Percentiles rank a stretch among this genome's conserved stretches.
These are phyloP conservation scores for Pythium oligandrum DNA, from an alignment of 352 stramenopile genomes.

Conservation along the genomic window DNA sequence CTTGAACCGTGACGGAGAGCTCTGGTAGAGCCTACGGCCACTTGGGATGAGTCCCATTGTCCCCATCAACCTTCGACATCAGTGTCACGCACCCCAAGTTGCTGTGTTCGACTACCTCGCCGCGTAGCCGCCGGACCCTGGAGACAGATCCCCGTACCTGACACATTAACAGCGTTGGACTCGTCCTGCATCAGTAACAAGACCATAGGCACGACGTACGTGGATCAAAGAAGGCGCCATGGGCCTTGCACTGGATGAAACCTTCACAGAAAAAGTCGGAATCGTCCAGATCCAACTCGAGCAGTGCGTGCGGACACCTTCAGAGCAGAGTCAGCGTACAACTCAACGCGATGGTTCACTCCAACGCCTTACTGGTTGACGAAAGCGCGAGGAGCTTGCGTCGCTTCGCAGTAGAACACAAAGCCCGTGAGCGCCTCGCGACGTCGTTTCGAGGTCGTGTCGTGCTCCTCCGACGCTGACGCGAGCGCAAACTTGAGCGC, in stretches of 20 bases:
- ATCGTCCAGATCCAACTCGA: slow-evolving; percentile 78
- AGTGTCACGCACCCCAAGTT: slow-evolving; percentile 6
- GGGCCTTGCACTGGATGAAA: slow-evolving; percentile 78
- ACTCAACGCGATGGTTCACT: background rate
- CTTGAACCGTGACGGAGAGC: slow-evolving; percentile 13
- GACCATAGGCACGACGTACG: slow-evolving; percentile 10
- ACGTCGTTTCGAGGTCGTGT: slow-evolving; percentile 10
- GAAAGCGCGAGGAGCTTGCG: slow-evolving; percentile 42
- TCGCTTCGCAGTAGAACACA: slow-evolving; percentile 51
- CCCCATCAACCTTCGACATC: too few species aligned
- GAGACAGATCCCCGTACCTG: slow-evolving; percentile 59
- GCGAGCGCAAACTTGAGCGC: slow-evolving; percentile 62
- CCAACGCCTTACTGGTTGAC: slow-evolving; percentile 27
- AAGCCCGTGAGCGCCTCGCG: slow-evolving; percentile 46
- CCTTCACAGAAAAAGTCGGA: slow-evolving; percentile 77
- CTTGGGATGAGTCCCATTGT: background rate
- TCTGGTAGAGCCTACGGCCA: slow-evolving; percentile 11
- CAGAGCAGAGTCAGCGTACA: background rate
- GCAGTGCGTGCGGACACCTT: slow-evolving; percentile 59
- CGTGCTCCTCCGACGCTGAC: background rate
- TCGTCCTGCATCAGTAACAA: too few species aligned
- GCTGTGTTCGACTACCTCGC: slow-evolving; percentile 9
- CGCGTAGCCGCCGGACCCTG: slow-evolving; percentile 40
- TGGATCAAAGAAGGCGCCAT: slow-evolving; percentile 79
- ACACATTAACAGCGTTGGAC: background rate